Conservation (phyloP, 352 stramenopile species). For the Globisporangium heterothallicum region DNA sequence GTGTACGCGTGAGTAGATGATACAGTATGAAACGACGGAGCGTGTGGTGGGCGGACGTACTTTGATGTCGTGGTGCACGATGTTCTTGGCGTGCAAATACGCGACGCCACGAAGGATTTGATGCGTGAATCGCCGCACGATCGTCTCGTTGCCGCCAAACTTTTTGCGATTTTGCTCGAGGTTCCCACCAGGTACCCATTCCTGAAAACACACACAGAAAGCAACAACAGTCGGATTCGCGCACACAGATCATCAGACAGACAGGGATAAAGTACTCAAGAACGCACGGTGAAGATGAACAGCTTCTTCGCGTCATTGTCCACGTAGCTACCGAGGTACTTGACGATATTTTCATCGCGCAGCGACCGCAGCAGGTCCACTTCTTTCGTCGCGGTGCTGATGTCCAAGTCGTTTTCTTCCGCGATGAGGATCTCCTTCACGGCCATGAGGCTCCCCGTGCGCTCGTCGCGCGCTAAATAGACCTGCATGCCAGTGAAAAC, state of each 20-base stretch:
- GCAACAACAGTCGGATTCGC: not conserved
- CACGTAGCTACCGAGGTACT: constrained; percentile 87
- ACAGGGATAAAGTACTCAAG: not conserved
- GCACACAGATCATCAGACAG: too few species aligned
- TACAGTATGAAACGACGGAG: not conserved
- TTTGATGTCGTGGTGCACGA: constrained; percentile 85
- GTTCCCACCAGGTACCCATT: constrained; percentile 86
- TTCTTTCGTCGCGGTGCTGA: constrained; percentile 50
- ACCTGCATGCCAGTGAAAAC: too few species aligned
- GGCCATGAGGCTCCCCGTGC: constrained; percentile 84
- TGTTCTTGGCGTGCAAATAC: constrained; percentile 79
- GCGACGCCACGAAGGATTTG: constrained; percentile 85
- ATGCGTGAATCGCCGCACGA: constrained; percentile 69
- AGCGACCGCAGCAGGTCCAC: constrained; percentile 86
- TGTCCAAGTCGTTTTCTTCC: constrained; percentile 33
- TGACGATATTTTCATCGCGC: constrained; percentile 89
- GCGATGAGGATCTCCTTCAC: constrained; percentile 59
- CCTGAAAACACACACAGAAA: constrained; percentile 18
- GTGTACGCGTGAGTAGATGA: not conserved
- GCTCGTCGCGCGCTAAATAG: constrained; percentile 88
- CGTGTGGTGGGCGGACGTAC: constrained; percentile 18
- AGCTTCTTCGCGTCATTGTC: constrained; percentile 58
- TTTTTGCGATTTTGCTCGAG: constrained; percentile 76
- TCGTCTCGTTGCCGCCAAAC: constrained; percentile 67
- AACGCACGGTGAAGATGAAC: constrained; percentile 77